These are phyloP conservation scores for Sarcomyxa edulis DNA, from an alignment of 768 basidiomycete species.

Conservation along the genomic window DNA sequence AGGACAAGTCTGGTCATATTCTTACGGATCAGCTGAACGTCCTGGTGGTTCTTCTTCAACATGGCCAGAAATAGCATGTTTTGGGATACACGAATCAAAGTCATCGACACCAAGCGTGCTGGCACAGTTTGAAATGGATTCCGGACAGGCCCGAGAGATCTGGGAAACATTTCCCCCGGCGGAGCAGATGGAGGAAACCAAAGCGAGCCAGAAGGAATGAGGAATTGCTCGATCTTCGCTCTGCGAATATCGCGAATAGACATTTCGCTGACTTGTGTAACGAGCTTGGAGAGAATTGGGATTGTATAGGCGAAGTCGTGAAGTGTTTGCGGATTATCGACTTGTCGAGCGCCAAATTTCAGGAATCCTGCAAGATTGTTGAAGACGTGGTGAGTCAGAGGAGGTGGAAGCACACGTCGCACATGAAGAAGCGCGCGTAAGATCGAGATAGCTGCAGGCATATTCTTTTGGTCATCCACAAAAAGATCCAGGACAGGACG, in stretches of 20 bases:
- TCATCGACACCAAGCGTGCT: slow-evolving; percentile 43
- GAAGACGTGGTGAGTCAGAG: slow-evolving; percentile 60
- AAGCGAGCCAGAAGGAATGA: slow-evolving; percentile 65
- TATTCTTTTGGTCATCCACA: slow-evolving; percentile 41
- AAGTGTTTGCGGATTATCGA: slow-evolving; percentile 37
- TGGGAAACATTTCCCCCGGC: slow-evolving; percentile 57
- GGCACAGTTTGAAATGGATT: slow-evolving; percentile 35
- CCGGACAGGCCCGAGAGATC: slow-evolving; percentile 25
- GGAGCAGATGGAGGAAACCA: slow-evolving; percentile 63
- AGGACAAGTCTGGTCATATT: slow-evolving; percentile 56
- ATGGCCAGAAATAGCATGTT: slow-evolving; percentile 62
- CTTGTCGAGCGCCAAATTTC: slow-evolving; percentile 43
- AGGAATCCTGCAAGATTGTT: slow-evolving; percentile 68
- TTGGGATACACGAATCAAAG: slow-evolving; percentile 65
- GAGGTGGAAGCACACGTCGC: slow-evolving; percentile 52
- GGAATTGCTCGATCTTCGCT: slow-evolving; percentile 62
- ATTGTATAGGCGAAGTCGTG: slow-evolving; percentile 48
- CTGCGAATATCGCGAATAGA: slow-evolving; percentile 67
- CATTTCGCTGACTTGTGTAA: slow-evolving; percentile 64
- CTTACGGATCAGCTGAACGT: slow-evolving; percentile 64
- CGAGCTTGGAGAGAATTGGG: slow-evolving; percentile 55
- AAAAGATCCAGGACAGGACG: slow-evolving; percentile 60
- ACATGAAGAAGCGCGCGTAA: slow-evolving; percentile 56
- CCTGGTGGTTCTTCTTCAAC: slow-evolving; percentile 62
- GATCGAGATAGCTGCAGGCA: slow-evolving; percentile 41